phyloP scores from a whole-genome alignment of 805 yeast species.

The Wickerhamomyces ciferrii region DNA sequence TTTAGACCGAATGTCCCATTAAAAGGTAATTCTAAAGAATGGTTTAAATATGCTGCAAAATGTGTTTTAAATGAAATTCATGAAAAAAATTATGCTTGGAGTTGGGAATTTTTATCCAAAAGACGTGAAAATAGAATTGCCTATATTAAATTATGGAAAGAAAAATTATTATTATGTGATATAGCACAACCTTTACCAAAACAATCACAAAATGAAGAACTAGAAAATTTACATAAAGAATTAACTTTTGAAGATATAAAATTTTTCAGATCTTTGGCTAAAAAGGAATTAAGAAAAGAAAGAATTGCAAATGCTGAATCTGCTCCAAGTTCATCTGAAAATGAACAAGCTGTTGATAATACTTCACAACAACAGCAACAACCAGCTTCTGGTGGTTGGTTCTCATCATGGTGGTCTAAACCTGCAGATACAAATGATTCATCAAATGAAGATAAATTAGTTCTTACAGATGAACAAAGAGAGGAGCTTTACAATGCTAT shows the following conservation, averaged over 20 bases:
- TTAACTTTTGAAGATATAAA: constrained; percentile 75
- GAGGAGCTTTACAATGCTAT: constrained; percentile 90
- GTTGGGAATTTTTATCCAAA: constrained; percentile 76
- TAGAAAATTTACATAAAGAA: constrained; percentile 51
- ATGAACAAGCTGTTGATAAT: constrained; percentile 9
- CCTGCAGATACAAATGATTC: constrained; percentile 15
- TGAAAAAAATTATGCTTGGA: constrained; percentile 75
- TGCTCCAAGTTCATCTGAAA: constrained; percentile 7
- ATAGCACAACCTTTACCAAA: constrained; percentile 22
- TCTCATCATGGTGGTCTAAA: constrained; percentile 59
- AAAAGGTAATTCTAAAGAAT: constrained; percentile 62
- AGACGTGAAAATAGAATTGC: constrained; percentile 68
- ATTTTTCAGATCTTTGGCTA: constrained; percentile 79
- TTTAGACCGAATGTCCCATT: constrained; percentile 53
- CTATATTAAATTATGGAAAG: constrained; percentile 66
- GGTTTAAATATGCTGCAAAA: constrained; percentile 81
- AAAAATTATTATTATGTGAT: constrained; percentile 36
- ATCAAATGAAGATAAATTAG: constrained; percentile 33
- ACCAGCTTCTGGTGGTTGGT: constrained; percentile 45
- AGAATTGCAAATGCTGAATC: constrained; percentile 22
- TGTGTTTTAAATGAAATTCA: constrained; percentile 77
- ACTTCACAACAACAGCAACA: constrained; percentile 8
- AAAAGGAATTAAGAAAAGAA: constrained; percentile 59
- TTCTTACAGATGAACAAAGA: constrained; percentile 80
- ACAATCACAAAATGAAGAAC: constrained; percentile 32